Base-by-base conservation (phyloP, 1,139 yeast genomes). In the Lodderomyces parapsilosis region DNA sequence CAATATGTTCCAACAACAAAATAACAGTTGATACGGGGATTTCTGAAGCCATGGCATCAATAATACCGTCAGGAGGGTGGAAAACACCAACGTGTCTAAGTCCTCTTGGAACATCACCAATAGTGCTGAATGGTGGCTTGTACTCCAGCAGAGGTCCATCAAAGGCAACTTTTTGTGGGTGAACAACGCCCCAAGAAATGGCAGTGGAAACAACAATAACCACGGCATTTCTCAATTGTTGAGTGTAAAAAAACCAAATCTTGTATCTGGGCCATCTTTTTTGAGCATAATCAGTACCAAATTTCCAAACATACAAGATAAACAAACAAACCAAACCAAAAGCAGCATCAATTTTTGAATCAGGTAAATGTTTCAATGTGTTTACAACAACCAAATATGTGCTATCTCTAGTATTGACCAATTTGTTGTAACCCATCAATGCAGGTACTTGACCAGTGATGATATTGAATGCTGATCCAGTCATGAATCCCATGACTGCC, bases 401-500 rank as follows among this genome's bases (percentile, higher is more conserved):
- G 0, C 90, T 72, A 2, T 62, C 77, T 65, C 95, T 81, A 11
- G 96, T 86, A 66, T 87, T 81, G 45, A 90, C 88, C 38, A 55
- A 49, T 18, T 67, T 76, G 52, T 65, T 71, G 66, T 74, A 86
- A 20, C 98, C 98, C 87, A 91, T 76, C 49, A 91, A 74, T 11
- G 77, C 86, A 1, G 97, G 96, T 7, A 90, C 83, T 66, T 91
- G 97, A 33, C 97, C 96, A 46, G 74, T 65, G 38, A 86, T 73
- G 57, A 91, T 91, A 54, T 74, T 82, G 57, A 91, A 78, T 3
- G 97, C 96, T 10, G 96, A 89, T 43, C 97, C 97, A 32, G 94
- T 78, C 94, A 91, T 91, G 68, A 90, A 91, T 0, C 97, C 98
- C 71, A 90, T 77, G 39, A 91, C 96, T 0, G 96, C 96, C 31